Evolutionary conservation across 495 filamentous ascomycete genomes (phyloP).

Genomic region (Penicillium lagena): DNA sequence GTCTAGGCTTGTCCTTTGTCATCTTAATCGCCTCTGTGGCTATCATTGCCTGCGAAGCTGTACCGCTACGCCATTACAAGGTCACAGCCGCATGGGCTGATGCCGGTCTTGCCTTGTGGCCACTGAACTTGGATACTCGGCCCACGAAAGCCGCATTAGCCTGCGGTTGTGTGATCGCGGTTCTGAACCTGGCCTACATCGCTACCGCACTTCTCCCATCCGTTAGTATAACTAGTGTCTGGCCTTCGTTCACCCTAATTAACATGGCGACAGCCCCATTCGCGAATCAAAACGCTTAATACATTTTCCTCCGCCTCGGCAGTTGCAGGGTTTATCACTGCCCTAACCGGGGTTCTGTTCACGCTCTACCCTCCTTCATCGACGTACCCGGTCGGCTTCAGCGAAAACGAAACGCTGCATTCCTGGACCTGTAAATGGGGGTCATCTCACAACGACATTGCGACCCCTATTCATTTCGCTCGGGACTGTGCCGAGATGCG

Average conservation of each 20-base stretch:
- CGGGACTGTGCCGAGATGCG: slow-evolving; percentile 36
- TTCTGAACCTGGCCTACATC: slow-evolving; percentile 35
- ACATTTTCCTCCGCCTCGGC: slow-evolving; percentile 27
- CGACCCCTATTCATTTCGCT: slow-evolving; percentile 30
- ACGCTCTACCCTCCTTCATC: slow-evolving; percentile 36
- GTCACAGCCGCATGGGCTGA: slow-evolving; percentile 26
- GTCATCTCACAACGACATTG: slow-evolving; percentile 1
- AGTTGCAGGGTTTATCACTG: slow-evolving; percentile 30
- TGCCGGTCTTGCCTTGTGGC: slow-evolving; percentile 43
- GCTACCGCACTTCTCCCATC: slow-evolving; percentile 35
- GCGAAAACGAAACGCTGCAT: slow-evolving; percentile 36
- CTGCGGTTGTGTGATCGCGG: slow-evolving; percentile 36
- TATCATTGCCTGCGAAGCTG: slow-evolving; percentile 34
- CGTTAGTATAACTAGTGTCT: slow-evolving; percentile 17
- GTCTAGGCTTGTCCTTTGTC: slow-evolving; percentile 29
- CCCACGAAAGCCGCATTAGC: slow-evolving; percentile 37
- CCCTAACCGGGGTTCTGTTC: slow-evolving; percentile 36
- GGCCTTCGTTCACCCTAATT: not conserved
- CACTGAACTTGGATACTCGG: slow-evolving; percentile 40
- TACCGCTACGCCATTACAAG: slow-evolving; percentile 34
- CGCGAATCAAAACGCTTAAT: slow-evolving; percentile 33
- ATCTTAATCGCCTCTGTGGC: slow-evolving; percentile 28
- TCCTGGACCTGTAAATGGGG: slow-evolving; percentile 51
- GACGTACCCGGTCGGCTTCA: slow-evolving; percentile 28
- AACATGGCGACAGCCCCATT: slow-evolving; percentile 21